Base-by-base conservation (phyloP, 495 filamentous ascomycete species). In the Xylaria telfairii region DNA sequence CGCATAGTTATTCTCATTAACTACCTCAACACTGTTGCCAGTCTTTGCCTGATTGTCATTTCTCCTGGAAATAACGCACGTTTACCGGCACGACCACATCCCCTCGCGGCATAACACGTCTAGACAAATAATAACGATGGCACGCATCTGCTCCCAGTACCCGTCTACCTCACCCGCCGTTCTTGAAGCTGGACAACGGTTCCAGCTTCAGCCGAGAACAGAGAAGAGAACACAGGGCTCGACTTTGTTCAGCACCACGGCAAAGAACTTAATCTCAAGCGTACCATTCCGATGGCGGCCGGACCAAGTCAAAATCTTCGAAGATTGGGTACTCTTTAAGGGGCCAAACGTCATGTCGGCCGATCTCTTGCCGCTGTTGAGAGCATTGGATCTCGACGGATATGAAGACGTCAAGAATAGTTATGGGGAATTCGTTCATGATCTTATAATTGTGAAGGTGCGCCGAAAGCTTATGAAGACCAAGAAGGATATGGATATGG, bases 321-420 rank as follows among this genome's bases (percentile, higher is more conserved):
- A 49, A 37, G 62, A 51, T 4, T 65, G 62, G 62, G 10, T 65
- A 8, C 44, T 32, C n/a, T 51, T 13, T 5, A 30, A 51, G 30
- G 62, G 62, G 5, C 26, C 62, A 3, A 65, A 51, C 19, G 28
- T 28, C 30, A 28, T 46, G 30, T 30, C 61, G 15, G 62, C 41
- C 8, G 62, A 65, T 32, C 62, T 65, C 17, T 7, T 34, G 28
- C 62, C 62, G 17, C 44, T 65, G 17, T 44, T 65, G 44, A 19
- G 44, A 21, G 62, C 26, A 24, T n/a, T 65, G 17, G 62, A 65
- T 24, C 62, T 65, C 4, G 62, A 65, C 30, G 62, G 62, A 28
- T 65, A 65, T 2, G 62, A 51, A 44, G 44, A 65, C 44, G n/a
- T 65, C 30, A 37, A 65, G 19, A 65, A 51, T 10, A 8, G 8